Base-by-base conservation (phyloP, 2,329 filamentous ascomycete genomes). In the Falciphora oryzae region DNA sequence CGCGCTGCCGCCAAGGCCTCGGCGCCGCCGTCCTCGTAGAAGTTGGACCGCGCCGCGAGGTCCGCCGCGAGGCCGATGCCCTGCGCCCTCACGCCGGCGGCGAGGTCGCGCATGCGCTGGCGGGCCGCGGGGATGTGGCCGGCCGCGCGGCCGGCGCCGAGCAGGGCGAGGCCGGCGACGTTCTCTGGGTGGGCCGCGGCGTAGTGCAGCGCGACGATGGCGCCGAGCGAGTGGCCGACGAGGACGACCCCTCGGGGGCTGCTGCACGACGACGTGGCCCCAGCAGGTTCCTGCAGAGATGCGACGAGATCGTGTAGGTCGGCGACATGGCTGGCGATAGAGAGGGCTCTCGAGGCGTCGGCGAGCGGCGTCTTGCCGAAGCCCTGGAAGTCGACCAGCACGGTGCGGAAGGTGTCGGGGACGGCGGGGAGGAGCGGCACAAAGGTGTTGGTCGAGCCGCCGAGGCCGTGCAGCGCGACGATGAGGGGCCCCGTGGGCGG, bases 221-320 rank as follows among this genome's bases (percentile, higher is more conserved):
- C 72, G 22, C 75, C 75, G 61, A 77, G 70, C 22, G 74, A 76
- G 67, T 77, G 75, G 25, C 75, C 75, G 61, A 77, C 67, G 61
- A 76, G 66, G 63, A 75, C 64, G 38, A 64, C 35, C 62, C 63
- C 57, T 31, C 28, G 44, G 11, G 22, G 61, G 13, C 4, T 25
- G 4, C 63, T 44, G 25, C 25, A 16, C 62, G 53, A 6, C 62
- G 53, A 6, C 18, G 22, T 35, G 32, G 11, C 25, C 27, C 4
- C 50, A 53, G 57, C 63, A 65, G 63, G 61, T 58, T 61, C 57
- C 59, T 67, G 62, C 50, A 71, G 56, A 66, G 64, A 66, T 61
- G 64, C 27, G 44, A 72, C 65, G 67, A 73, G 68, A 68, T 70
- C 58, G 64, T 69, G 67, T 57, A 74, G 60, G 67, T 71, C 71